phyloP scores from a whole-genome alignment of 1,284 basidiomycete genomes.

The Ceratobasidium sp. region DNA sequence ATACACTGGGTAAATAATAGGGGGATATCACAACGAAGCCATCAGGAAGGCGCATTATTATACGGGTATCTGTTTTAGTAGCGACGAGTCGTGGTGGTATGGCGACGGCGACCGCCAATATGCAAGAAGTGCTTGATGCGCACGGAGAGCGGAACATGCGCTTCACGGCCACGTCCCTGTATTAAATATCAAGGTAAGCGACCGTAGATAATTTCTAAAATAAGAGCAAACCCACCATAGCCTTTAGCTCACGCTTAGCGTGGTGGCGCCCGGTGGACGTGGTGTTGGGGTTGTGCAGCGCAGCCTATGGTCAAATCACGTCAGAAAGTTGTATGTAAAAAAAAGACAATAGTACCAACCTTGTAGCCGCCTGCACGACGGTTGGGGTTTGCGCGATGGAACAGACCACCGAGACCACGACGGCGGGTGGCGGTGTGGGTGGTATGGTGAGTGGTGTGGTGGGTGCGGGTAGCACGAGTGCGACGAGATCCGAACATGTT shows the following conservation, averaged over 20 bases:
- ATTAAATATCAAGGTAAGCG: background rate
- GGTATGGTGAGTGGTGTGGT: slow-evolving; percentile 35
- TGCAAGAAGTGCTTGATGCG: slow-evolving; percentile 42
- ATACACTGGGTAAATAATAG: slow-evolving; percentile 35
- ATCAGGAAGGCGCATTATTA: background rate
- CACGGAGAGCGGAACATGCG: slow-evolving; percentile 42
- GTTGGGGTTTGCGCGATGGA: slow-evolving; percentile 53
- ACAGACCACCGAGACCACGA: slow-evolving; percentile 46
- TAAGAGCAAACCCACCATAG: slow-evolving; percentile 1
- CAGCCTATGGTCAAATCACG: slow-evolving; percentile 46
- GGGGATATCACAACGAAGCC: slow-evolving; percentile 9
- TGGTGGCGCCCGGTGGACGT: slow-evolving; percentile 21
- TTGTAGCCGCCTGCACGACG: slow-evolving; percentile 58
- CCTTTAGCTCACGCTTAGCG: slow-evolving; percentile 12
- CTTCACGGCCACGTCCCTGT: slow-evolving; percentile 42
- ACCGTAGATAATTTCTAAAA: background rate
- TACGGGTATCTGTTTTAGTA: background rate
- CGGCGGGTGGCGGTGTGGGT: slow-evolving; percentile 42
- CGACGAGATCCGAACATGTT: slow-evolving; percentile 36
- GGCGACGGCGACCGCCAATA: slow-evolving; percentile 43
- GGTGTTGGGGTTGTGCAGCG: slow-evolving; percentile 57
- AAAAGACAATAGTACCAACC: slow-evolving; percentile 47
- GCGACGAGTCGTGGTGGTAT: slow-evolving; percentile 14
- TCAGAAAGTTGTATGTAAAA: background rate
- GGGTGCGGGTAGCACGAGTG: slow-evolving; percentile 25